Evolutionary conservation across 1,284 basidiomycete genomes (phyloP).

Genomic region (Coniophora puteana): DNA sequence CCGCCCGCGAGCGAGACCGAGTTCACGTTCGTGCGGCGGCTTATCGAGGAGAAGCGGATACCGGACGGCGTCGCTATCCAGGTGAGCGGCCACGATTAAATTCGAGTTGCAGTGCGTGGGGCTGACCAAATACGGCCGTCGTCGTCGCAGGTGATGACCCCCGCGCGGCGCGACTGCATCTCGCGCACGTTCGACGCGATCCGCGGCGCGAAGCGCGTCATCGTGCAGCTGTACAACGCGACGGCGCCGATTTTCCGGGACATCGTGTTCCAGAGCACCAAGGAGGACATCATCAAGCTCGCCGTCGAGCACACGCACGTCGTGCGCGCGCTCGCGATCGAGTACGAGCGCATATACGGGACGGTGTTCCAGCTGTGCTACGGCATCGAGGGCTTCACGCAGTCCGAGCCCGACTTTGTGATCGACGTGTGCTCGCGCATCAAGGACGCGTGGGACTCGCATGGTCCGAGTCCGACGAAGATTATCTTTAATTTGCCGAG

Average conservation of each 20-base stretch:
- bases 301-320: slow-evolving; percentile 86
- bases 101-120: not conserved
- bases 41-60: slow-evolving; percentile 77
- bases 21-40: slow-evolving; percentile 83
- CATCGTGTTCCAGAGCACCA: slow-evolving; percentile 89
- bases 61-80: slow-evolving; percentile 96
- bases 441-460: slow-evolving; percentile 80
- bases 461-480: slow-evolving; percentile 69
- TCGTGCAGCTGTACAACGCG: slow-evolving; percentile 98
- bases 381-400: slow-evolving; percentile 95
- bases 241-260: slow-evolving; percentile 88
- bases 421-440: slow-evolving; percentile 91
- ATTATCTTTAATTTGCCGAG: slow-evolving; percentile 97
- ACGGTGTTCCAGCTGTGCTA: slow-evolving; percentile 94
- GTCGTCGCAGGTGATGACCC: slow-evolving; percentile 85
- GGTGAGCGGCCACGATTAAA: slow-evolving; percentile 46
- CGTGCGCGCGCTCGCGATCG: slow-evolving; percentile 77
- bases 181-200: slow-evolving; percentile 85
- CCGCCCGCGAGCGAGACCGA: slow-evolving; percentile 96
- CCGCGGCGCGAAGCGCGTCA: slow-evolving; percentile 83
- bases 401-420: slow-evolving; percentile 94
- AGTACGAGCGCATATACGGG: slow-evolving; percentile 76
- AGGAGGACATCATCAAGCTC: slow-evolving; percentile 83
- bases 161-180: slow-evolving; percentile 92
- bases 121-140: slow-evolving; percentile 26